phyloP scores from a whole-genome alignment of 2,329 filamentous ascomycete genomes.

The Xylariomycetidae sp. region DNA sequence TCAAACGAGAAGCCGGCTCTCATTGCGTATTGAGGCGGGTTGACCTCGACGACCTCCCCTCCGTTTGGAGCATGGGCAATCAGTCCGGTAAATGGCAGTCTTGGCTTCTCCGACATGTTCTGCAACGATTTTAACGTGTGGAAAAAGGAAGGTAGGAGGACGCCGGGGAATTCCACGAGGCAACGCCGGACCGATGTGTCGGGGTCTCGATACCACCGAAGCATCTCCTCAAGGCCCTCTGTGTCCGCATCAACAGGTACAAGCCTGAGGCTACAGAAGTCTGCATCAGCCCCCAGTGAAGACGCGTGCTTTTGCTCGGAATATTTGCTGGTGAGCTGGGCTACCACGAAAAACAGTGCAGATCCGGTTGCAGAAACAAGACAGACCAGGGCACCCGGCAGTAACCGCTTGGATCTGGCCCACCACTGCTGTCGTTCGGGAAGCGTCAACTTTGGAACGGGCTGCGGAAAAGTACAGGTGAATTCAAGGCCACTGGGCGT shows the following conservation, averaged over 20 bases:
- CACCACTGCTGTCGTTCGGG: conserved; percentile 42
- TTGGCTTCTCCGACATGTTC: conserved; percentile 35
- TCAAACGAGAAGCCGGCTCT: conserved; percentile 43
- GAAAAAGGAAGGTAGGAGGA: conserved; percentile 52
- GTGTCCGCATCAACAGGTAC: conserved; percentile 20
- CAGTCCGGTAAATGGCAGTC: conserved; percentile 44
- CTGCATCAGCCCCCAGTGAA: conserved; percentile 27
- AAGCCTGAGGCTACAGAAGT: conserved; percentile 26
- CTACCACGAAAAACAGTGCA: conserved; percentile 37
- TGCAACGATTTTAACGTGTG: conserved; percentile 53
- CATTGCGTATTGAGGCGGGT: conserved; percentile 45
- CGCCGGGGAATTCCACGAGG: conserved; percentile 56
- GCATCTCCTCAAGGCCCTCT: conserved; percentile 16
- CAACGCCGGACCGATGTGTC: conserved; percentile 11
- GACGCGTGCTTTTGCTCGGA: conserved; percentile 1
- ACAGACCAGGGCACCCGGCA: conserved; percentile 44
- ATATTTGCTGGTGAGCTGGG: conserved; percentile 17
- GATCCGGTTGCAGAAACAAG: conserved; percentile 33
- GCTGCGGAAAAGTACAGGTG: conserved; percentile 39
- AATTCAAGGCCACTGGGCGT: conserved; percentile 36
- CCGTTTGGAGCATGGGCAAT: conserved; percentile 29
- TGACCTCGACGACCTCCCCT: conserved; percentile 21
- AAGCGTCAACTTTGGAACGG: conserved; percentile 18
- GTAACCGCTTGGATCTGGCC: conserved; percentile 41
- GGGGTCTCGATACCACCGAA: conserved; percentile 25